Base-by-base conservation (phyloP, 75 land plant species). In the Azolla pinnata region DNA sequence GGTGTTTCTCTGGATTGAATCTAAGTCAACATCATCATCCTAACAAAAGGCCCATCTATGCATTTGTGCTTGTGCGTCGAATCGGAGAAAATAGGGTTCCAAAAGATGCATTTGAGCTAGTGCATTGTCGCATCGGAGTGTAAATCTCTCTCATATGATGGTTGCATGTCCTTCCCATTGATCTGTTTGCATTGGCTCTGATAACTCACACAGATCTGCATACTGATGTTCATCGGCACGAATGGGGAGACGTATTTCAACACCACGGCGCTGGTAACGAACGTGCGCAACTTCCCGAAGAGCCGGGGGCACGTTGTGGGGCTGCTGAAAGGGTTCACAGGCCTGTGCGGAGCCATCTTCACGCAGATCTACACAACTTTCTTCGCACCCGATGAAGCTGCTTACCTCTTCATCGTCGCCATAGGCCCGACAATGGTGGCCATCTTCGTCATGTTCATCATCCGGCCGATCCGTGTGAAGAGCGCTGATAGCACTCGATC, bases 231-330 rank as follows among this genome's bases (percentile, higher is more conserved):
- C 2, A 17, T 77, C 1, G 80, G 68, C 38, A 77, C 80, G 2
- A 77, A 75, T 61, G 80, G 80, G 2, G 80, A 77, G 32, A 68
- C 79, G 4, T 72, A 75, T 44, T 77, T 77, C 80, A 77, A 75
- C 59, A 77, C 80, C 1, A 63, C 63, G 12, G 67, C 80, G 1
- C 44, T 77, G 58, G 79, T 77, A 19, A 57, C 79, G 1, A 69
- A 67, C 29, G 80, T 77, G 49, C 50, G 65, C 31, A 77, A 63
- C 63, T 77, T 77, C 42, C 77, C 80, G 8, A 63, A 62, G 44
- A 66, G 66, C 57, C 52, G 79, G 29, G 79, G 79, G 17, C 78
- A 74, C 12, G 56, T 67, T 23, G 80, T 77, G 40, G 80, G 80
- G 17, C 68, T 77, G 34, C 55, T 75, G 10, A 77, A 77, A 54